A percentile compares a stretch with the other conserved stretches of the same genome.
Conservation (phyloP, 768 basidiomycete genomes). For the Gloeopeniophorella convolvens region DNA sequence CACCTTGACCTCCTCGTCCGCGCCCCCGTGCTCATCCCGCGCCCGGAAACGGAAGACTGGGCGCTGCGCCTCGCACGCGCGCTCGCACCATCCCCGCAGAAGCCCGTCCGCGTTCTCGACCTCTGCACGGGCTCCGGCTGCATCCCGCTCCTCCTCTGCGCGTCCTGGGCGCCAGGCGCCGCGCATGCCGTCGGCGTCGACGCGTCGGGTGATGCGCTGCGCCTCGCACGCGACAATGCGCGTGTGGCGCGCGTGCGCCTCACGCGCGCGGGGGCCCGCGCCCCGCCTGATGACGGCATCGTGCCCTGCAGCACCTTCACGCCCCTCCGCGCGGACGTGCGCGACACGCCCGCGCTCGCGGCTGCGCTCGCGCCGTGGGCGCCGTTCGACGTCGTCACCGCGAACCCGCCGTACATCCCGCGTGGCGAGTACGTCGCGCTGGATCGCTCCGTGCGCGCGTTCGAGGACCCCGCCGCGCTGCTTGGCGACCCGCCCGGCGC, state of each 20-base stretch:
- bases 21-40: conserved; percentile 84
- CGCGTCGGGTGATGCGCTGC: conserved; percentile 52
- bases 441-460: conserved; percentile 61
- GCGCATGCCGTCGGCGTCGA: conserved; percentile 60
- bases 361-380: conserved; percentile 21
- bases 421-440: conserved; percentile 54
- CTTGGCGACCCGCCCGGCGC: conserved; percentile 57
- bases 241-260: conserved; percentile 24
- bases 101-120: conserved; percentile 52
- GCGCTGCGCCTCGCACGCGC: conserved; percentile 49
- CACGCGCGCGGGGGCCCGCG: conserved; percentile 4
- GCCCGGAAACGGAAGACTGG: conserved; percentile 93
- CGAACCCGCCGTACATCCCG: conserved; percentile 86
- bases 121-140: conserved; percentile 92
- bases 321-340: conserved; percentile 41
- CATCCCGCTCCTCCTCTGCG: conserved; percentile 79
- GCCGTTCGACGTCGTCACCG: conserved; percentile 73
- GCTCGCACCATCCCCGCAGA: conserved; percentile 33
- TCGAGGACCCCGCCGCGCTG: conserved; percentile 78
- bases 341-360: conserved; percentile 20
- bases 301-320: conserved; percentile 28
- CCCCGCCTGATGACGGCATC: neutral
- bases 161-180: conserved; percentile 51
- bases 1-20: conserved; percentile 66
- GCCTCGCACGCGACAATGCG: conserved; percentile 42